Evolutionary conservation across 2,329 filamentous ascomycete species (phyloP), one percentile per base, ranked within the genome.

Genomic region (Aspergillus brunneoviolaceus): DNA sequence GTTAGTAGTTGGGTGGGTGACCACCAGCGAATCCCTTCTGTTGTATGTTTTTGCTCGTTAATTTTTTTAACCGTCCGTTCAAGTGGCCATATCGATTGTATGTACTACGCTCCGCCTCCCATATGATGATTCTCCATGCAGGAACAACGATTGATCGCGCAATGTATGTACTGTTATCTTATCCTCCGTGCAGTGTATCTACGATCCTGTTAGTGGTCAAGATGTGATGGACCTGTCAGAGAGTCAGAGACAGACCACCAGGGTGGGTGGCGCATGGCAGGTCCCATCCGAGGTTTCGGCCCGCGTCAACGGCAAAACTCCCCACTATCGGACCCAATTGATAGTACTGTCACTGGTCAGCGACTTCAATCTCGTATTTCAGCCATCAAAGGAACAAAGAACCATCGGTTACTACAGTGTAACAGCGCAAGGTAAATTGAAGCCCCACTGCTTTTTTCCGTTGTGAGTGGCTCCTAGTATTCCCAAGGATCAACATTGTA

Each of bases 241-340:
- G 16, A 50, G 54, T 49, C 42, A 57, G 31, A 33, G 23, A 23
- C 23, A 3, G 23, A 57, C 19, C 47, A 57, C 19, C 47, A 45
- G 16, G 54, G 54, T 14, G 42, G 42, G 23, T 23, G 23, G 23
- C 23, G 23, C 23, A 23, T 23, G 23, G 23, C 23, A 27, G 45
- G 54, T 49, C 12, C 45, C 16, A 12, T 51, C 16, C 33, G 31
- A 51, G 47, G 54, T 57, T 51, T 57, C 54, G 47, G 55, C 48
- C 55, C 55, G 33, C 55, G 16, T 57, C 48, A 51, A 50, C 55
- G 55, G 47, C 55, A 42, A 56, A 47, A 49, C 29, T 42, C 55
- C 33, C 55, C 31, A 51, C 55, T 51, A 45, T 23, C 29, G 25
- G 55, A 23, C 55, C 52, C 25, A 23, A 55, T 12, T 49, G 47